Evolutionary conservation across 139 green algal species (phyloP).

Genomic region (Chlorella ohadii): DNA sequence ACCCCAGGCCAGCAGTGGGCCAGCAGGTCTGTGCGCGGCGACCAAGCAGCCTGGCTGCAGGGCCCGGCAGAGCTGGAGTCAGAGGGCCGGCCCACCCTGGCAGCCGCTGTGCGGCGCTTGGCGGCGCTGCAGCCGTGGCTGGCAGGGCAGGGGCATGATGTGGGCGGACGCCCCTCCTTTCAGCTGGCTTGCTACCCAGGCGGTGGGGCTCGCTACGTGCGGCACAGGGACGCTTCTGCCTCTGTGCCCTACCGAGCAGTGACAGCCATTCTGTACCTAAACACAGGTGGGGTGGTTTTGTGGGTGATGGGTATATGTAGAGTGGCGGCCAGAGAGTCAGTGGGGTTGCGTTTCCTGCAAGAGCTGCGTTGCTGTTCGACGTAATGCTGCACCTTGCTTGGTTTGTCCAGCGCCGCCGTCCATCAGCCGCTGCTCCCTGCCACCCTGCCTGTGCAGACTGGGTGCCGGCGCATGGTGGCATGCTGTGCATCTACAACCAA

Average conservation of each 20-base stretch:
- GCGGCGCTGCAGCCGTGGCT: conserved; percentile 29
- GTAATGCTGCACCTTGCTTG: too few species aligned
- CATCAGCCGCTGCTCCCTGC: too few species aligned
- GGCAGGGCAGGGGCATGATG: conserved; percentile 43
- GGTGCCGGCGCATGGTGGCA: neutral
- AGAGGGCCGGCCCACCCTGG: neutral
- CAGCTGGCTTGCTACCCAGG: conserved; percentile 81
- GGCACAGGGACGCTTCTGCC: conserved; percentile 66
- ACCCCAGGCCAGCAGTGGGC: neutral
- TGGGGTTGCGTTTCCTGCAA: too few species aligned
- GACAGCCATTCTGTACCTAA: conserved; percentile 81
- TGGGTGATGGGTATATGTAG: too few species aligned
- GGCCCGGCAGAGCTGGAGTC: neutral
- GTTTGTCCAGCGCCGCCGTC: too few species aligned
- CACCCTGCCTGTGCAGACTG: neutral
- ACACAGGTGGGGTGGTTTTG: conserved; percentile 40
- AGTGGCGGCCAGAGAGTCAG: too few species aligned
- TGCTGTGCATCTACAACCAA: conserved; percentile 22
- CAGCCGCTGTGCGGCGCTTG: neutral
- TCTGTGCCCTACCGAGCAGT: conserved; percentile 52
- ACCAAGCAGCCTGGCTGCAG: conserved; percentile 4
- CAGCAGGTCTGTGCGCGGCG: neutral
- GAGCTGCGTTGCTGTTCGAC: neutral
- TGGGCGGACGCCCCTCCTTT: conserved; percentile 59
- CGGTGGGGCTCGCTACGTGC: conserved; percentile 68